Base-by-base conservation (phyloP, 2,329 filamentous ascomycete species). In the Colletotrichum orchidophilum region DNA sequence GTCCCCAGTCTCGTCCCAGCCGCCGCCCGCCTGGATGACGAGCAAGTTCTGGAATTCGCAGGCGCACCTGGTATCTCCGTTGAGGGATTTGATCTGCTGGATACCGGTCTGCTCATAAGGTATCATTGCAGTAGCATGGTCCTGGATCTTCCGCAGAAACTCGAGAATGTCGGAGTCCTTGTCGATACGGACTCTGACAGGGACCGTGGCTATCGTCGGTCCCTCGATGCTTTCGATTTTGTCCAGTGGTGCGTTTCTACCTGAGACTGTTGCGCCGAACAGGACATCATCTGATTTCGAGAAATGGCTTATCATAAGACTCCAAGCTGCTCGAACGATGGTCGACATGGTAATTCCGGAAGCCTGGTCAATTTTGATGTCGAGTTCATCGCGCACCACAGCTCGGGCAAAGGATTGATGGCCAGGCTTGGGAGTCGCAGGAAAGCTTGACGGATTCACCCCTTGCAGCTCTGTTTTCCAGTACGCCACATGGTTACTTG, bases 261-360 rank as follows among this genome's bases (percentile, higher is more conserved):
- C 80, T 1, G 77, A 77, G 1, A 78, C 64, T 0, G 76, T 76
- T 6, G 72, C 73, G 1, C 77, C 78, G 49, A 80, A 84, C 1
- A 75, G 35, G 0, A 80, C 69, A 6, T 71, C 63, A 8, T 65
- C 24, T 0, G 72, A 79, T 67, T 46, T 77, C 72, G 82, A 77
- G 59, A 84, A 83, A 2, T 80, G 73, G 0, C 79, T 78, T 1
- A 82, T 77, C 5, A 84, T 76, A 7, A 86, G 63, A 2, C 76
- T 66, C 75, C 76, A 77, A 3, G 78, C 76, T 1, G 77, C 76
- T 5, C 78, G 73, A 11, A 78, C 59, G 1, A 78, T 52, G 1
- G 74, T 76, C 1, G 78, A 73, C 39, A 65, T 54, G 9, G 70
- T 71, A 4, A 74, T 13, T 1, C 66, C 59, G 12, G 63, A 60